These are phyloP conservation scores for Mortierella sp. DNA, from an alignment of 371 early-diverging fungal species.

Conservation along the genomic window DNA sequence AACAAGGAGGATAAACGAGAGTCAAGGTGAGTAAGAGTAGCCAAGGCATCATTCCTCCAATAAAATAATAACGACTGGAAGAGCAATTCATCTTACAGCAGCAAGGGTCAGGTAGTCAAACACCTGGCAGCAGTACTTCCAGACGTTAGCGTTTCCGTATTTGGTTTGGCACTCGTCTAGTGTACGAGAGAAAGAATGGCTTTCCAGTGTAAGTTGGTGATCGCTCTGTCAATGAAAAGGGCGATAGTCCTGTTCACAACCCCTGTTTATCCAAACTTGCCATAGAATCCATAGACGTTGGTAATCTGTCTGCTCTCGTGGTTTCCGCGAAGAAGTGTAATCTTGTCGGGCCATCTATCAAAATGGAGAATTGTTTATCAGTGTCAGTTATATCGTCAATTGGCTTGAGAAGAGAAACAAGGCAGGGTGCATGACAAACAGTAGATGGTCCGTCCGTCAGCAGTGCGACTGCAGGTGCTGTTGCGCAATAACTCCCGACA, in stretches of 20 bases:
- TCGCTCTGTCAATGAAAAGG: not conserved
- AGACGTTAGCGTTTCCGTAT: slow-evolving; percentile 98
- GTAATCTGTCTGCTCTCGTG: slow-evolving; percentile 99
- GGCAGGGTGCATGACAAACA: not conserved
- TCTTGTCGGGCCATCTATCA: slow-evolving; percentile 93
- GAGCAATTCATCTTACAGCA: slow-evolving; percentile 73
- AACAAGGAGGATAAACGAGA: slow-evolving; percentile 13
- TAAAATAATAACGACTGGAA: not conserved
- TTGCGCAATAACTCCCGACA: not conserved
- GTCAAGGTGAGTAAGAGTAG: not conserved
- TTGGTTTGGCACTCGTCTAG: slow-evolving; percentile 97
- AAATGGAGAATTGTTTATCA: not conserved
- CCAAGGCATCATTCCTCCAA: not conserved
- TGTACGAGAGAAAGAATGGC: not conserved
- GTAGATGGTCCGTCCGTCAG: slow-evolving; percentile 6
- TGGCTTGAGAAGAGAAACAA: not conserved
- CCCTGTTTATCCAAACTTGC: slow-evolving; percentile 46
- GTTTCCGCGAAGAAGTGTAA: slow-evolving; percentile 98
- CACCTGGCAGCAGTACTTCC: slow-evolving; percentile 99
- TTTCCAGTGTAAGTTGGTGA: slow-evolving; percentile 22
- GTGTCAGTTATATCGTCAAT: not conserved
- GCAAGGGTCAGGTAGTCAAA: slow-evolving; percentile 99
- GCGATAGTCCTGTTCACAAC: slow-evolving; percentile 21
- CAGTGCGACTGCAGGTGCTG: not conserved
- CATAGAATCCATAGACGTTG: slow-evolving; percentile 99